These are phyloP conservation scores for Amoeboaphelidium protococcarum DNA, from an alignment of 371 early-diverging fungal species.

Conservation along the genomic window DNA sequence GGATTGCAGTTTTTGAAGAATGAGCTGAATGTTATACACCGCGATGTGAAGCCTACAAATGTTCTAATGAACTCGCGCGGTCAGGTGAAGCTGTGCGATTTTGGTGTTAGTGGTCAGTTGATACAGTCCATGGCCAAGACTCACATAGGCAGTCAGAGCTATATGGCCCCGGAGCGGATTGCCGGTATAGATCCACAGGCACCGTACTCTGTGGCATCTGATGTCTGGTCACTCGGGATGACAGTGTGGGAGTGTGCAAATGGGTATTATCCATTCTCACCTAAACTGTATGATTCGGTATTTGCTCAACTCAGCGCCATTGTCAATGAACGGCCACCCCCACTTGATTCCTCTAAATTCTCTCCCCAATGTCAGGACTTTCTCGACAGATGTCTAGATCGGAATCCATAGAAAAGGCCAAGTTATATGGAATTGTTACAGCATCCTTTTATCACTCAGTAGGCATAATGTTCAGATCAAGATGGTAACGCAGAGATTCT, in stretches of 20 bases:
- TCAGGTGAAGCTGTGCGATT: slow-evolving; percentile 74
- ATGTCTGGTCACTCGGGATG: slow-evolving; percentile 36
- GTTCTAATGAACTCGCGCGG: slow-evolving; percentile 56
- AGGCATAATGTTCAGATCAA: no score
- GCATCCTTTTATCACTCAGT: no score
- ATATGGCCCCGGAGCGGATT: slow-evolving; percentile 77
- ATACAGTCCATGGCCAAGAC: slow-evolving; percentile 72
- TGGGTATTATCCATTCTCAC: slow-evolving; percentile 31
- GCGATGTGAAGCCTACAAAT: slow-evolving; percentile 86
- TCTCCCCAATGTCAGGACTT: slow-evolving; percentile 46
- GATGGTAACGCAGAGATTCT: no score
- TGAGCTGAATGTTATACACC: slow-evolving; percentile 64
- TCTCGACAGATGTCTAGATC: slow-evolving; percentile 30
- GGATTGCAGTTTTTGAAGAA: slow-evolving; percentile 68
- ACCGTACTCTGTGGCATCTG: slow-evolving; percentile 43
- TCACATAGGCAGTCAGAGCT: slow-evolving; percentile 73
- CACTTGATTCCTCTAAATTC: slow-evolving; percentile 30
- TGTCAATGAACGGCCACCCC: slow-evolving; percentile 45
- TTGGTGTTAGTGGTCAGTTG: slow-evolving; percentile 33
- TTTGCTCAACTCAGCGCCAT: slow-evolving; percentile 72
- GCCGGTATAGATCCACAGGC: slow-evolving; percentile 19
- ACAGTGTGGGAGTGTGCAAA: neutral
- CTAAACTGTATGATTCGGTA: slow-evolving; percentile 29
- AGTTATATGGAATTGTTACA: no score
- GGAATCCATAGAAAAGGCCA: no score